phyloP scores from a whole-genome alignment of 768 basidiomycete genomes.

The Tricholomella constricta region DNA sequence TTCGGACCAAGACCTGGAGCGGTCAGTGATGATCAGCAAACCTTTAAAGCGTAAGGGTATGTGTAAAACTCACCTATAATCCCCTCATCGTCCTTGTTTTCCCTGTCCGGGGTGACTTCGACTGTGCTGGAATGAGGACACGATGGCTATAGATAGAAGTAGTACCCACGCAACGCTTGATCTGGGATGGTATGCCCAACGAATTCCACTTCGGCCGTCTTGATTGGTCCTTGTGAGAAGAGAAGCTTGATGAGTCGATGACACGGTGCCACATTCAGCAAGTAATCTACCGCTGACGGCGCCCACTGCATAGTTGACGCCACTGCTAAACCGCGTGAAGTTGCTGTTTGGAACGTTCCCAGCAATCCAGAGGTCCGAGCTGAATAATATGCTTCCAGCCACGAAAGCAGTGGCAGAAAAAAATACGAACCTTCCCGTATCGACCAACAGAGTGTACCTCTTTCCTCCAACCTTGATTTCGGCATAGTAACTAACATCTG shows the following conservation, averaged over 20 bases:
- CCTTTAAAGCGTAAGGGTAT: not conserved
- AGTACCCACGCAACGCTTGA: constrained; percentile 50
- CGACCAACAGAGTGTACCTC: constrained; percentile 40
- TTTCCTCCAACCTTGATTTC: constrained; percentile 40
- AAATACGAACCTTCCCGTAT: constrained; percentile 46
- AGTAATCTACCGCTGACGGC: constrained; percentile 44
- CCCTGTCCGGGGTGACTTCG: constrained; percentile 33
- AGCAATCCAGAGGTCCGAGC: constrained; percentile 68
- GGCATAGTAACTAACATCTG: constrained; percentile 41
- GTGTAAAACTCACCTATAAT: constrained; percentile 23
- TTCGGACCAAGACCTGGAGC: constrained; percentile 64
- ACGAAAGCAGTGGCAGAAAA: not conserved
- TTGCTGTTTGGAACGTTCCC: constrained; percentile 41
- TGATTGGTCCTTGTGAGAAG: constrained; percentile 41
- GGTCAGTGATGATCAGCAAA: constrained; percentile 25
- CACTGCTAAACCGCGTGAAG: constrained; percentile 37
- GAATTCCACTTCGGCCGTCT: constrained; percentile 44
- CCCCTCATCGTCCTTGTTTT: constrained; percentile 32
- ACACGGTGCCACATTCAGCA: not conserved
- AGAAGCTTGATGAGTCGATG: not conserved
- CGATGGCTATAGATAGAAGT: not conserved
- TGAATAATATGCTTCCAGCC: constrained; percentile 23
- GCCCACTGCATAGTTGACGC: constrained; percentile 57
- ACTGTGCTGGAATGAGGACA: constrained; percentile 32
- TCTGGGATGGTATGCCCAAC: constrained; percentile 44